Evolutionary conservation across 164 flowering plant species (phyloP), one percentile per base, ranked within the genome.

Genomic region (Euptelea pleiosperma): DNA sequence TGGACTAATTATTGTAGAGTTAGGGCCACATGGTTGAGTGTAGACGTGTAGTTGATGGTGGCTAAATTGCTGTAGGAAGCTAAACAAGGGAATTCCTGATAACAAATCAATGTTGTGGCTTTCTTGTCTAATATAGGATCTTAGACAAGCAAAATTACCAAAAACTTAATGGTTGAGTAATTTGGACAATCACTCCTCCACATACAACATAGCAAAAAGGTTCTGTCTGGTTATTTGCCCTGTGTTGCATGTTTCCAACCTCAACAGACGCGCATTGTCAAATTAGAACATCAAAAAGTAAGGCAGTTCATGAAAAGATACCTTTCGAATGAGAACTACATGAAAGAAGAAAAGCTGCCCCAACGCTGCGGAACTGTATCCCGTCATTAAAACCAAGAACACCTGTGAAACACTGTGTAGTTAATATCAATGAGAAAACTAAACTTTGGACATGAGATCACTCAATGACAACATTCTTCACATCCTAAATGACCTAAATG

Each of bases 281-380:
- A 44, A 33, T 2, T 1, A 33, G 18, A 43, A 1, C 41, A 8
- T 8, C 7, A 40, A 9, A 28, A 18, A 15, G 18, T 16, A 39
- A 33, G 12, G 0, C 15, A 31, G 26, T n/a, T 19, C 39, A 22
- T 24, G 44, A 4, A 40, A 28, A 8, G 52, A 48, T 77, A 93
- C 98, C 99, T 90, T 93, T 53, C 80, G 79, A 60, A 93, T 90
- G 65, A 93, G 91, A 73, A 93, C 82, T 8, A 88, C 60, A 57
- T 93, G 99, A 70, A 93, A 93, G 77, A 93, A 78, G 72, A 90
- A 88, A 51, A 93, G 96, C 50, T 93, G 99, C 34, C 96, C 95
- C 57, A 93, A 57, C 31, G 99, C 99, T n/a, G 89, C 92, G 39
- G 89, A 73, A 48, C 92, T 65, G 59, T 93, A 93, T 28, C 77